Conservation (phyloP, 345 rosid species). For the Brassica juncea region DNA sequence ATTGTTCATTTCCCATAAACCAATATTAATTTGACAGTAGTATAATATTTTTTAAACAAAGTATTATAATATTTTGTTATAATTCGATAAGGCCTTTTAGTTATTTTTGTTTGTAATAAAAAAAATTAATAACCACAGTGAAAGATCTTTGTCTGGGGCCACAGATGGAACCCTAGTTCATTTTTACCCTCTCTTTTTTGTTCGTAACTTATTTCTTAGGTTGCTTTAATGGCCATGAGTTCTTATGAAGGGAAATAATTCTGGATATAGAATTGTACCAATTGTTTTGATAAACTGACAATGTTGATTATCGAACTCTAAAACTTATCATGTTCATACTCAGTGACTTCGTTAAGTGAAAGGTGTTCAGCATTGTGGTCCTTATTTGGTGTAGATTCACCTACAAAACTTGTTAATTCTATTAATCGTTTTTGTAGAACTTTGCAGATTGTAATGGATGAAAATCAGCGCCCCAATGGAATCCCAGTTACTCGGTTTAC, state of each 20-base stretch:
- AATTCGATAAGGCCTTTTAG: background rate
- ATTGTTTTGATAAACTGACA: too few relatives aligned
- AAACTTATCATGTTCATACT: too few relatives aligned
- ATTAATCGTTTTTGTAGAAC: background rate
- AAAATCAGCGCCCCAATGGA: conserved; percentile 54
- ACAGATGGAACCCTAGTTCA: conserved; percentile 49
- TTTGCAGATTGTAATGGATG: conserved; percentile 88
- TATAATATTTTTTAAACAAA: background rate
- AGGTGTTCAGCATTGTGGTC: too few relatives aligned
- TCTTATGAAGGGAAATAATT: conserved; percentile 11
- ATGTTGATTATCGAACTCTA: too few relatives aligned
- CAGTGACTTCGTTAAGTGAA: too few relatives aligned
- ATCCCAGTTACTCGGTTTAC: conserved; percentile 81
- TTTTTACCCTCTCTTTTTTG: background rate
- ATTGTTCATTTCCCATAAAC: background rate
- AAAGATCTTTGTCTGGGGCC: conserved; percentile 48
- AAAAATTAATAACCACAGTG: conserved; percentile 27
- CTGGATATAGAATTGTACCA: background rate
- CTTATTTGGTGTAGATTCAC: too few relatives aligned
- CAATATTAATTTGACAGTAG: background rate
- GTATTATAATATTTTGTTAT: background rate
- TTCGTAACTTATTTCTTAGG: conserved; percentile 2
- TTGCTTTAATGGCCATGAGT: conserved; percentile 53
- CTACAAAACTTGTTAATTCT: too few relatives aligned
- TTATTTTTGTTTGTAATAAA: background rate